phyloP scores from a whole-genome alignment of 192 early-diverging fungal species.

The Backusella liffmaniae region DNA sequence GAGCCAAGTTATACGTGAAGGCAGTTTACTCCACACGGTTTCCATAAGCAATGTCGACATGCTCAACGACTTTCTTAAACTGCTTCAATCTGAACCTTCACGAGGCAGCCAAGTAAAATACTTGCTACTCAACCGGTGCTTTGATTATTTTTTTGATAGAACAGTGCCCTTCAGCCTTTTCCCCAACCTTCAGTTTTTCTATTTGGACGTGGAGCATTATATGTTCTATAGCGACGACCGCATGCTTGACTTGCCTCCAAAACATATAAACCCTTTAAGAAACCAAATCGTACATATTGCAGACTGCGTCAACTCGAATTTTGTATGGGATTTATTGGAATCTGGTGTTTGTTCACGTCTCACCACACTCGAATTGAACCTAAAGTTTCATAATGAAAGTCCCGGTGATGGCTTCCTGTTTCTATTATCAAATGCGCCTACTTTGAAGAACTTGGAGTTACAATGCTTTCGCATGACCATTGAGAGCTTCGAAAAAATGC shows the following conservation, averaged over 20 bases:
- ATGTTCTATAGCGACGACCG: neutral
- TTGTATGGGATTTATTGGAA: neutral
- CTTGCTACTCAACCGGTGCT: neutral
- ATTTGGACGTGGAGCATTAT: constrained; percentile 2
- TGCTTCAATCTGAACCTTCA: neutral
- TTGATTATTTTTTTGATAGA: neutral
- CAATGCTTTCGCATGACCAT: constrained; percentile 3
- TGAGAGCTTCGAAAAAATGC: neutral
- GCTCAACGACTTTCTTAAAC: neutral
- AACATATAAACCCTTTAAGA: neutral
- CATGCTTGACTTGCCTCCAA: neutral
- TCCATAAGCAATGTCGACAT: constrained; percentile 1
- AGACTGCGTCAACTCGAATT: neutral
- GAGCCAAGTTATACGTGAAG: neutral
- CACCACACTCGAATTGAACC: neutral
- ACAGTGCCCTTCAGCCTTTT: neutral
- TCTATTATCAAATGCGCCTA: neutral
- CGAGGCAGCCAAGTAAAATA: neutral
- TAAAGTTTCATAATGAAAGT: neutral
- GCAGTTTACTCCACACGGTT: neutral
- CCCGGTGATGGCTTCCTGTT: neutral
- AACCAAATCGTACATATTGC: neutral
- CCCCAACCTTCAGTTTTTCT: neutral
- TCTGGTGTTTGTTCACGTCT: neutral
- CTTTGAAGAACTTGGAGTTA: neutral